Percentiles rank a stretch among this genome's conserved stretches.
These are phyloP conservation scores for Xerocomus spinulosus DNA, from an alignment of 768 basidiomycete genomes.

Conservation along the genomic window DNA sequence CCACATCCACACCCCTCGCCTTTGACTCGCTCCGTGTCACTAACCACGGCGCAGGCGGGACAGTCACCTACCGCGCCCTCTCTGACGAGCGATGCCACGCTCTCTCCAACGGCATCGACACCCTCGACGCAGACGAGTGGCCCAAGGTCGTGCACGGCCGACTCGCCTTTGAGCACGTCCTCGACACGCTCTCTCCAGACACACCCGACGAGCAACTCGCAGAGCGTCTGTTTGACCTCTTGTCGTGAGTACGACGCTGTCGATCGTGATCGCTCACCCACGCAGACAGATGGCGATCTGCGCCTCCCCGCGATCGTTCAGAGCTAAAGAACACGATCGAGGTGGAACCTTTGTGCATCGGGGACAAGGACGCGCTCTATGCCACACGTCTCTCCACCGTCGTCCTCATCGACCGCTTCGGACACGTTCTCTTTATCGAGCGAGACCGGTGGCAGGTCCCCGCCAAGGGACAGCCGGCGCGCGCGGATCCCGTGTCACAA, in stretches of 20 bases:
- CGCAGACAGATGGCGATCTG: slow-evolving; percentile 29
- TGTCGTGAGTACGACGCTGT: slow-evolving; percentile 52
- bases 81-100: slow-evolving; percentile 47
- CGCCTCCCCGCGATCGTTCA: slow-evolving; percentile 44
- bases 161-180: slow-evolving; percentile 39
- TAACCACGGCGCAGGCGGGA: slow-evolving; percentile 67
- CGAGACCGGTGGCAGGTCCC: slow-evolving; percentile 59
- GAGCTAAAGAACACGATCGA: slow-evolving; percentile 62
- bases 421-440: slow-evolving; percentile 64
- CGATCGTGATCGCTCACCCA: not conserved
- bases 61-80: slow-evolving; percentile 51
- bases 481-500: slow-evolving; percentile 39
- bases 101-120: slow-evolving; percentile 74
- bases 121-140: slow-evolving; percentile 58
- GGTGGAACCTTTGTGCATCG: slow-evolving; percentile 45
- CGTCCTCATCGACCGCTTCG: slow-evolving; percentile 56
- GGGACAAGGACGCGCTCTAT: slow-evolving; percentile 34
- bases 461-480: slow-evolving; percentile 35
- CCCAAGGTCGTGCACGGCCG: slow-evolving; percentile 67
- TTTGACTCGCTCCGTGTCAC: slow-evolving; percentile 59
- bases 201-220: slow-evolving; percentile 49
- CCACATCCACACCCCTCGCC: slow-evolving; percentile 28
- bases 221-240: slow-evolving; percentile 57
- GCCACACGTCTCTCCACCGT: slow-evolving; percentile 74
- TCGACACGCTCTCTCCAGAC: slow-evolving; percentile 35